These are phyloP conservation scores for Alternaria triticina DNA, from an alignment of 2,329 filamentous ascomycete genomes.

Conservation along the genomic window DNA sequence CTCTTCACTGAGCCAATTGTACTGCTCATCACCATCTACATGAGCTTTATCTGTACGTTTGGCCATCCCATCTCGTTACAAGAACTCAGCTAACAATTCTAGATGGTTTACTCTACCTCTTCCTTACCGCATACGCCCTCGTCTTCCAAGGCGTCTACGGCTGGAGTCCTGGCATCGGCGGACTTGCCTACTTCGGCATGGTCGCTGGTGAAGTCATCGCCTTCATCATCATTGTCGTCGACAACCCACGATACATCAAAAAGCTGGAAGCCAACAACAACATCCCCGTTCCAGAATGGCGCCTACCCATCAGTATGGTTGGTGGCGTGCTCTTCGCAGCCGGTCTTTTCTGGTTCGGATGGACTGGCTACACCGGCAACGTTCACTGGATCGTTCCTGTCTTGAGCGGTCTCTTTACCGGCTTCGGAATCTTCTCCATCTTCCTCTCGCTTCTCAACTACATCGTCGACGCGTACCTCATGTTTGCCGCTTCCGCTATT, in stretches of 20 bases:
- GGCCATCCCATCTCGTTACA: background rate
- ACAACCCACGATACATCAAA: conserved; percentile 69
- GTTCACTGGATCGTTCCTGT: conserved; percentile 53
- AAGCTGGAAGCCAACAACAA: conserved; percentile 55
- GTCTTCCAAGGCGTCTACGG: conserved; percentile 76
- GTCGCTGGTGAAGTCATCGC: conserved; percentile 74
- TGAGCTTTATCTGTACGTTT: conserved; percentile 48
- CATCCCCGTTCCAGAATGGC: conserved; percentile 64
- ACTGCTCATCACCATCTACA: conserved; percentile 55
- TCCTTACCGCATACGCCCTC: conserved; percentile 83
- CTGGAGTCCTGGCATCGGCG: conserved; percentile 72
- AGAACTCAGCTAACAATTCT: conserved; percentile 38
- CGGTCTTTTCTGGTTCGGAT: conserved; percentile 51
- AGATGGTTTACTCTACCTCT: conserved; percentile 78
- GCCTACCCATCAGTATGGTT: conserved; percentile 60
- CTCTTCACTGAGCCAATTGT: conserved; percentile 59
- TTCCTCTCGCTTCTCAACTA: conserved; percentile 66
- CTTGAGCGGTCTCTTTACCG: conserved; percentile 59
- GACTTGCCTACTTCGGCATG: conserved; percentile 87
- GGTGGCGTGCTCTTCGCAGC: conserved; percentile 55
- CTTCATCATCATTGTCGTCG: conserved; percentile 66
- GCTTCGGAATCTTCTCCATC: conserved; percentile 64
- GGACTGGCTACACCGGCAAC: conserved; percentile 51
- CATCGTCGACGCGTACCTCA: conserved; percentile 65
- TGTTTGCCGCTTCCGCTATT: conserved; percentile 61